These are phyloP conservation scores for Solanum arcanum DNA, from an alignment of 257 asterid genomes.

Conservation along the genomic window DNA sequence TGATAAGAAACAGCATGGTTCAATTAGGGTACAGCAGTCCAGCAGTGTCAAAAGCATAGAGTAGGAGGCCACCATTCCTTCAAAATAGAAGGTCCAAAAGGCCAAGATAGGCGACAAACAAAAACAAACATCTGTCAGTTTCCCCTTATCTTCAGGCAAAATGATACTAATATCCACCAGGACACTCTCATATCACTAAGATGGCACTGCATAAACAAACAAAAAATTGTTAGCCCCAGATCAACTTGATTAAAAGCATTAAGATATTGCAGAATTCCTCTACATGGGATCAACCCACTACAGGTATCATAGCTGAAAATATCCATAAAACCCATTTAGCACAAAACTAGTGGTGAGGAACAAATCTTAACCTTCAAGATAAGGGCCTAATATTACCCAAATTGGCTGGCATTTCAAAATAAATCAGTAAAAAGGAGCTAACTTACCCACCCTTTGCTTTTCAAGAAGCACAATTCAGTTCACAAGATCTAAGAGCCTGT, in stretches of 20 bases:
- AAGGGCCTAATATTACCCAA: neutral
- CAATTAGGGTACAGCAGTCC: neutral
- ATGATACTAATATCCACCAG: neutral
- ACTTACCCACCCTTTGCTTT: neutral
- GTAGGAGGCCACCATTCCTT: neutral
- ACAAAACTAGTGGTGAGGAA: neutral
- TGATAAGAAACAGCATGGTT: neutral
- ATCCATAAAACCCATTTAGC: neutral
- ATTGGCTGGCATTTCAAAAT: neutral
- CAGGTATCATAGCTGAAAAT: neutral
- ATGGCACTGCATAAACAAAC: conserved; percentile 3
- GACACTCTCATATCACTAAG: neutral
- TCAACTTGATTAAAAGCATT: neutral
- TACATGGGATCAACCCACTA: neutral
- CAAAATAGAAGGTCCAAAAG: neutral
- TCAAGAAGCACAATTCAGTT: neutral
- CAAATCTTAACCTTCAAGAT: neutral
- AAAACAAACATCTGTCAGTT: neutral
- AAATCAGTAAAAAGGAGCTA: neutral
- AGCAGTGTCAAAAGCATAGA: neutral
- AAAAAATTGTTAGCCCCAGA: neutral
- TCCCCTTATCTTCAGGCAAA: neutral
- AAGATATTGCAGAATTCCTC: neutral
- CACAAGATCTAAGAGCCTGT: neutral
- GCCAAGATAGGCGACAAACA: neutral